Base-by-base conservation (phyloP, 2,329 filamentous ascomycete species). In the Bretziella fagacearum region DNA sequence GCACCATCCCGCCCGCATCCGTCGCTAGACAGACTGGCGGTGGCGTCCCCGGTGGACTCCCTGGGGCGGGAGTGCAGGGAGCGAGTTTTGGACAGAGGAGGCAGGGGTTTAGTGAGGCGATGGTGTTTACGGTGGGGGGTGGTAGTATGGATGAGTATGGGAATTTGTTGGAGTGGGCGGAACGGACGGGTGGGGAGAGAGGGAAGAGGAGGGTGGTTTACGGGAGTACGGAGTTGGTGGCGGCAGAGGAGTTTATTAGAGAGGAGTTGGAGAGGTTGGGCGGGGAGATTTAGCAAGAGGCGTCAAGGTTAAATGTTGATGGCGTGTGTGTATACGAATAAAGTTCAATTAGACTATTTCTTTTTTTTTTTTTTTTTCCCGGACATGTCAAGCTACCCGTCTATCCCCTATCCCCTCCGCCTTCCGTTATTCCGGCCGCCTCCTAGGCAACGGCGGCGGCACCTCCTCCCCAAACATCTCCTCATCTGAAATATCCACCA, bases 131-230 rank as follows among this genome's bases (percentile, higher is more conserved):
- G 0, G 85, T 93, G 2, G 91, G 91, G 3, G 91, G 93, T 40
- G 91, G 91, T 35, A 95, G 86, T 59, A 96, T 98, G 84, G 91
- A 98, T 56, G 91, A 98, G 61, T 98, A 96, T 60, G 89, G 87
- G 17, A 98, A 98, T 62, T 61, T 98, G 59, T 85, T 94, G 60
- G 91, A 96, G 59, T 98, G 91, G 91, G 85, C 89, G 4, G 77
- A 76, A 60, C 73, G 89, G 53, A 86, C 84, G 3, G 69, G 70
- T 41, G 76, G 76, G 11, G 73, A 74, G 47, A 72, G 76, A 39
- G 40, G 13, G 6, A 81, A 76, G 60, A 81, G 84, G 63, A 73
- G 86, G 53, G 82, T 98, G 7, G 83, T 96, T 1, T 98, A 98
- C 62, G 91, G 91, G 15, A 93, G 86, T 58, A 98, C 91, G 11